Base-by-base conservation (phyloP, 2,329 filamentous ascomycete genomes). In the Colletotrichum musae region DNA sequence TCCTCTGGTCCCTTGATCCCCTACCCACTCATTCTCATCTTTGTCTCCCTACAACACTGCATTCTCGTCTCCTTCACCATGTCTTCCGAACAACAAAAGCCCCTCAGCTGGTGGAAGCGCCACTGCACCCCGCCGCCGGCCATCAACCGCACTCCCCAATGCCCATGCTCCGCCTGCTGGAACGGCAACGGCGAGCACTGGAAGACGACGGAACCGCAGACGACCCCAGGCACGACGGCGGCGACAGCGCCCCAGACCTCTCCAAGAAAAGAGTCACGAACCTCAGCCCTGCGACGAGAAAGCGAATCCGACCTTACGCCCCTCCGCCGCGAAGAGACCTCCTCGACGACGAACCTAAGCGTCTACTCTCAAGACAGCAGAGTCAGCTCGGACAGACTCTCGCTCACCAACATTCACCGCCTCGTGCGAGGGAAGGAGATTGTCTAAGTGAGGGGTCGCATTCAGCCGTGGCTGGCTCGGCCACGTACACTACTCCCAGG, bases 101-200 rank as follows among this genome's bases (percentile, higher is more conserved):
- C 71, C 53, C 77, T 76, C 58, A 77, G 74, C 71, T 83, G 81
- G 81, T 82, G 81, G 69, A 77, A 79, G 57, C 80, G 80, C 70
- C 81, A 82, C 77, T 81, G 79, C 71, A 74, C 80, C 56, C 79
- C 81, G 62, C 78, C 79, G 18, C 80, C 80, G 2, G 80, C 81
- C 53, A 74, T 80, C 73, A 77, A 76, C 73, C 72, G 73, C 68
- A 74, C 73, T 41, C 74, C 79, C 4, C 71, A 75, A 21, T 83
- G 81, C 64, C 80, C 80, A 60, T 83, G 81, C 72, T 76, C 74
- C 59, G 70, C 74, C 53, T 81, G 79, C 75, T 81, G 66, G 67
- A 70, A 70, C 57, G 67, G 62, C 10, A 70, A 66, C 56, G 67
- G 67, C 43, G 57, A 70, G 62, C 67, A 70, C 57, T 70, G 67